phyloP scores from a whole-genome alignment of 495 filamentous ascomycete genomes.

The Tuber magnatum region DNA sequence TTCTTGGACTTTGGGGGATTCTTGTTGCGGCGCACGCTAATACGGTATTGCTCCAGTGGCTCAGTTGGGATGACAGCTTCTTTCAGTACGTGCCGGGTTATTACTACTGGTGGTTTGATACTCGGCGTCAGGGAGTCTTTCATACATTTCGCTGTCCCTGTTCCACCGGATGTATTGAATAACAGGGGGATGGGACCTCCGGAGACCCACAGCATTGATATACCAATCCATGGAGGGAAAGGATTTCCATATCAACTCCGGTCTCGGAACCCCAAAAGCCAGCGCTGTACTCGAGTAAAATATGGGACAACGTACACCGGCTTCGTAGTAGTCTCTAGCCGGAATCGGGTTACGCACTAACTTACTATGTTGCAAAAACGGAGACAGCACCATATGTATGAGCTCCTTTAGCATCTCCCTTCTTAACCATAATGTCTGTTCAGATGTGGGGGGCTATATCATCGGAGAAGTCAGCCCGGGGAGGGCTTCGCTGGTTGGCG shows the following conservation, averaged over 20 bases:
- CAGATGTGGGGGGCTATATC: constrained; percentile 56
- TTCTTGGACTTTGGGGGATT: background rate
- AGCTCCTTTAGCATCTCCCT: background rate
- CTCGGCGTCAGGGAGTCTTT: constrained; percentile 48
- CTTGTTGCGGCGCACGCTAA: background rate
- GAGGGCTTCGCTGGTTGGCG: constrained; percentile 58
- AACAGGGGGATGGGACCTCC: constrained; percentile 41
- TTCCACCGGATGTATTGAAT: background rate
- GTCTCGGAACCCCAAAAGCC: constrained; percentile 54
- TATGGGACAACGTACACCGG: constrained; percentile 39
- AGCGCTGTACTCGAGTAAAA: constrained; percentile 47
- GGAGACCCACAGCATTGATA: constrained; percentile 58
- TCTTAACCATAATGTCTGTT: background rate
- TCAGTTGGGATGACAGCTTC: constrained; percentile 38
- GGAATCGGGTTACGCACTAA: constrained; percentile 54
- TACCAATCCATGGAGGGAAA: constrained; percentile 46
- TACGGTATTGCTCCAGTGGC: constrained; percentile 16
- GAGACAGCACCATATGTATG: constrained; percentile 15
- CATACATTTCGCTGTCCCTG: background rate
- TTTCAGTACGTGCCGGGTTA: constrained; percentile 21
- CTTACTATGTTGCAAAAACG: constrained; percentile 54
- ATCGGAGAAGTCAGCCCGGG: constrained; percentile 50
- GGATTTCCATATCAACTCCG: constrained; percentile 54
- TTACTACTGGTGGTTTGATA: constrained; percentile 41
- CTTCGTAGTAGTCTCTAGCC: constrained; percentile 52